phyloP scores from a whole-genome alignment of 2,329 filamentous ascomycete genomes.

The Penicillium expansum region DNA sequence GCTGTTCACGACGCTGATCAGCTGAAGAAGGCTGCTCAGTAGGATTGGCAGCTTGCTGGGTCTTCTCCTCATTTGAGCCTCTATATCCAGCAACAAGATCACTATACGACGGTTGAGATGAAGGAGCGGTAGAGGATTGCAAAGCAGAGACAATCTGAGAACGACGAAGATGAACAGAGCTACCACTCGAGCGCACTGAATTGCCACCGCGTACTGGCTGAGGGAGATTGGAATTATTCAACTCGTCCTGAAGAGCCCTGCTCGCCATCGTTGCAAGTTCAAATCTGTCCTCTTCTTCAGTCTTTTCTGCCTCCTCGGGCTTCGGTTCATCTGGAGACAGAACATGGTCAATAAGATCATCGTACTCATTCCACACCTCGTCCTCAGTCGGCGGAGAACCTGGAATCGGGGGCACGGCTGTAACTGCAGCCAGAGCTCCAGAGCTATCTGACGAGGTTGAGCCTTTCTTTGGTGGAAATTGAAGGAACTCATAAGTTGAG shows the following conservation, averaged over 20 bases:
- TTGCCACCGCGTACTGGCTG: slow-evolving; percentile 19
- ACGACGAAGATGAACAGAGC: slow-evolving; percentile 47
- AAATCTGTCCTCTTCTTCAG: slow-evolving; percentile 30
- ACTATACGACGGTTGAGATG: slow-evolving; percentile 53
- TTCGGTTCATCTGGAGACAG: slow-evolving; percentile 47
- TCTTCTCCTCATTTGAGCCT: slow-evolving; percentile 28
- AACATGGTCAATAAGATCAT: slow-evolving; percentile 77
- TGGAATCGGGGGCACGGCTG: slow-evolving; percentile 63
- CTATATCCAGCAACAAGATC: slow-evolving; percentile 55
- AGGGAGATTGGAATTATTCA: slow-evolving; percentile 24
- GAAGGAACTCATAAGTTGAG: slow-evolving; percentile 62
- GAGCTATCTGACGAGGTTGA: slow-evolving; percentile 70
- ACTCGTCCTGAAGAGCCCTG: slow-evolving; percentile 37
- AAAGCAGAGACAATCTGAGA: slow-evolving; percentile 53
- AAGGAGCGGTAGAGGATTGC: slow-evolving; percentile 49
- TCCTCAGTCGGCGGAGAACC: slow-evolving; percentile 69
- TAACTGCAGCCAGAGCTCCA: slow-evolving; percentile 59
- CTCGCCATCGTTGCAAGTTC: slow-evolving; percentile 40
- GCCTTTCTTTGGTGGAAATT: slow-evolving; percentile 69
- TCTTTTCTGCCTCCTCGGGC: slow-evolving; percentile 15
- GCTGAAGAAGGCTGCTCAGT: slow-evolving; percentile 18
- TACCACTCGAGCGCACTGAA: slow-evolving; percentile 28
- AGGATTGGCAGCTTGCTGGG: not conserved
- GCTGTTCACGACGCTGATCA: slow-evolving; percentile 22
- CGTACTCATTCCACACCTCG: slow-evolving; percentile 91